Evolutionary conservation across 1,284 basidiomycete genomes (phyloP).

Genomic region (Cryptococcus sp.): DNA sequence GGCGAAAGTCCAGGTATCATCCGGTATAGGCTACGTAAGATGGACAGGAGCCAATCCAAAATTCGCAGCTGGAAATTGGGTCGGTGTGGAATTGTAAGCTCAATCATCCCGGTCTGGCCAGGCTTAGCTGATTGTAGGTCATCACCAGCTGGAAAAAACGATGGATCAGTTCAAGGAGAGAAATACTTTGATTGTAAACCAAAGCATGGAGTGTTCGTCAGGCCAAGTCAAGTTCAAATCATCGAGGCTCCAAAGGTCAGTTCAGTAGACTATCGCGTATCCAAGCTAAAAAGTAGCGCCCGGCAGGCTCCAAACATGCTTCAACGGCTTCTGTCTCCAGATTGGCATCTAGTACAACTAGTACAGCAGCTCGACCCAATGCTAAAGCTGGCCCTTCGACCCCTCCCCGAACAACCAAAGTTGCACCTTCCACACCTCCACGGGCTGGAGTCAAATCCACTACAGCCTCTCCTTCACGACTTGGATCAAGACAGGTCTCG

Average conservation of each 20-base stretch:
- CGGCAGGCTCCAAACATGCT: neutral
- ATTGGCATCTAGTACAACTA: slow-evolving; percentile 1
- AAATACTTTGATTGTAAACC: slow-evolving; percentile 78
- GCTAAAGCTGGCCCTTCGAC: slow-evolving; percentile 6
- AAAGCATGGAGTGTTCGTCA: slow-evolving; percentile 82
- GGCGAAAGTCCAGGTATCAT: slow-evolving; percentile 61
- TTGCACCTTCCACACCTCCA: too few species aligned
- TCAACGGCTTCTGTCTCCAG: slow-evolving; percentile 7
- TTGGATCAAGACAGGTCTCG: neutral
- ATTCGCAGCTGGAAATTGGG: slow-evolving; percentile 88
- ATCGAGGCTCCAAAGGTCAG: slow-evolving; percentile 22
- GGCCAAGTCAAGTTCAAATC: slow-evolving; percentile 79
- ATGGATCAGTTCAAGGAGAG: slow-evolving; percentile 79
- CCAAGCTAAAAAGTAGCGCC: neutral
- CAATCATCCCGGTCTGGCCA: neutral
- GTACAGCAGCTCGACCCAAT: neutral
- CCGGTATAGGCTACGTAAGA: slow-evolving; percentile 77
- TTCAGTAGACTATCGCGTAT: neutral
- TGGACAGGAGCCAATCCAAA: slow-evolving; percentile 76
- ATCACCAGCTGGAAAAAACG: slow-evolving; percentile 80
- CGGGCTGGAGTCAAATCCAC: too few species aligned
- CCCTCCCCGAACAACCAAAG: slow-evolving; percentile 1
- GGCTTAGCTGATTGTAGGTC: neutral
- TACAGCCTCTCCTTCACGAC: neutral
- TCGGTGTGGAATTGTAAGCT: slow-evolving; percentile 77